Base-by-base conservation (phyloP, 164 flowering plant genomes). In the Chimonanthus praecox region DNA sequence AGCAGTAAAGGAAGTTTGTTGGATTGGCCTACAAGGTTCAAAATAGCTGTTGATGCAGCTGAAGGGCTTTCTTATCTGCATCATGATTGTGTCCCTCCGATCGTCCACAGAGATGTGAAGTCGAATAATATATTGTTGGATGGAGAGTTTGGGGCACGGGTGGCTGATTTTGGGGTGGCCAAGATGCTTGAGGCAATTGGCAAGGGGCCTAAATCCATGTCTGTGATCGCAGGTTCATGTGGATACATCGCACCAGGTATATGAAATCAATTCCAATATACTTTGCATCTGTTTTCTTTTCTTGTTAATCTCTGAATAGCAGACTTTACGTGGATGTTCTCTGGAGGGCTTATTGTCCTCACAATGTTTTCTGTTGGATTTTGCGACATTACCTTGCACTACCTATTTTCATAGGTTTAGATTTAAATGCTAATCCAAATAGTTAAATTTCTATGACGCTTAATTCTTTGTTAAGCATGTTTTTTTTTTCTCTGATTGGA, bases 181-280 rank as follows among this genome's bases (percentile, higher is more conserved):
- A 90, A 89, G 71, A 81, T 79, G 58, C 74, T 83, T 66, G 80
- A 77, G n/a, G 76, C 61, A 3, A 67, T 71, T 13, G 82, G 80
- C 18, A 84, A 84, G 61, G 86, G 79, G 49, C 73, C 58, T 43
- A 84, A 87, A 67, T 82, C 88, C 46, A 89, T 89, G 97, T 88
- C 94, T 67, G 84, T 75, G 6, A 85, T 91, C 48, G 93, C 90
- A 1, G 97, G 97, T 58, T 91, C 97, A 4, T 89, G 87, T 71
- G 94, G 97, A 64, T 91, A 89, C 77, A 91, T 91, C 70, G 97
- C 97, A 76, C 97, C 94, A 85, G 97, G 97, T 91, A 64, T 63
- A 79, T 61, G 13, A n/a, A 7, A 7, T 60, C 45, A 71, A 6
- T 50, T 69, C 3, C 7, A 3, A 33, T 33, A 64, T 69, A 8